A percentile compares a stretch with the other conserved stretches of the same genome.
Evolutionary conservation across 208 protist species (phyloP).

Genomic region (Trypanosoma platydactyli): DNA sequence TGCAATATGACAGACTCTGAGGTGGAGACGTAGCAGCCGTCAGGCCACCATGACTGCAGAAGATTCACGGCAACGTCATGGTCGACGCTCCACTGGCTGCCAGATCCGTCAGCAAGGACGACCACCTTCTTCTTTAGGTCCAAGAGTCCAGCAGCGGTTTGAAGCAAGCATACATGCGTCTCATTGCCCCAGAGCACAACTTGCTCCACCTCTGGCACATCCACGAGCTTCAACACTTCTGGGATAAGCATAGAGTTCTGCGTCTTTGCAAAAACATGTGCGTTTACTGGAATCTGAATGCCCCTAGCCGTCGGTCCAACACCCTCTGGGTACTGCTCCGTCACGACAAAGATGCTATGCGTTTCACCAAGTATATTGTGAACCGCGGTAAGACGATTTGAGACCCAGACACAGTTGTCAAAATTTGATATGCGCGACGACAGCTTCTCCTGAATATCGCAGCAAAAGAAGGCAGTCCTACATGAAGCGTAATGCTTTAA

Average conservation of each 20-base stretch:
- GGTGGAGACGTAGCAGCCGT: slow-evolving; percentile 19
- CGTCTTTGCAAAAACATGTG: slow-evolving; percentile 45
- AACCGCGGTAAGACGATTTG: slow-evolving; percentile 41
- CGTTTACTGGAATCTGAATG: slow-evolving; percentile 43
- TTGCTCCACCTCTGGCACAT: slow-evolving; percentile 58
- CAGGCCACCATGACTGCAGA: slow-evolving; percentile 36
- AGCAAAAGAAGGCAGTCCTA: slow-evolving; percentile 70
- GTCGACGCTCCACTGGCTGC: slow-evolving; percentile 29
- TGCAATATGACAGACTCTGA: slow-evolving; percentile 25
- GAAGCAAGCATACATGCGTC: slow-evolving; percentile 69
- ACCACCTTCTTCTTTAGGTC: slow-evolving; percentile 55
- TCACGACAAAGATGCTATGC: slow-evolving; percentile 45
- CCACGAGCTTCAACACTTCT: slow-evolving; percentile 36
- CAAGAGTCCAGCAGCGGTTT: slow-evolving; percentile 62
- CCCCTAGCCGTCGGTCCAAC: slow-evolving; percentile 32
- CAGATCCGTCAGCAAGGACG: slow-evolving; percentile 52
- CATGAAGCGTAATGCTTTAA: slow-evolving; percentile 27
- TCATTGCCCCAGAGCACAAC: slow-evolving; percentile 73
- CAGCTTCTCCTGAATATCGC: slow-evolving; percentile 62
- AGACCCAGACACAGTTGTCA: slow-evolving; percentile 43
- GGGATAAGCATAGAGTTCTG: slow-evolving; percentile 50
- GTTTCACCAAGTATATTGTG: slow-evolving; percentile 32
- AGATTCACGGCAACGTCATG: slow-evolving; percentile 37
- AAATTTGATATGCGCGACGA: slow-evolving; percentile 38
- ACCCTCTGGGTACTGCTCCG: slow-evolving; percentile 53